Evolutionary conservation across 306 rosid species (phyloP), one percentile per base, ranked within the genome.

Genomic region (Pyrus pyrifolia): DNA sequence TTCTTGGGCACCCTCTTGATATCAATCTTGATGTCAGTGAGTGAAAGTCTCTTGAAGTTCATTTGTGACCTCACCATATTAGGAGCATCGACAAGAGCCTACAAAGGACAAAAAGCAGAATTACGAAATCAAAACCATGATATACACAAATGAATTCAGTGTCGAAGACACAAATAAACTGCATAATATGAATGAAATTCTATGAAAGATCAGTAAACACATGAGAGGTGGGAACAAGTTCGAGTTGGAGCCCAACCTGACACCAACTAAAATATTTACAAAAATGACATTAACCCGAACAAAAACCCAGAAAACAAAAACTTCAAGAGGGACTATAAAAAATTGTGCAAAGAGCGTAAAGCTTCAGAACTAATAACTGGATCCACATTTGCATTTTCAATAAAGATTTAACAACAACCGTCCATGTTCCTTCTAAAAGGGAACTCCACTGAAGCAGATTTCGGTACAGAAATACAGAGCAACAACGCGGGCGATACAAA

Each of bases 1-100:
- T 95, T 95, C 88, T 89, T 91, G 0, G 97, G 97, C 5, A 89
- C 87, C 83, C 99, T 92, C 87, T 92, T 92, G 13, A 95, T 95
- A 38, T 96, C 98, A 79, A 92, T 83, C 81, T 92, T 96, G 65
- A 96, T 83, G 81, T 96, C 99, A 0, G 99, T 96, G 18, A 96
- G 88, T 1, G 98, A 90, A 65, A 96, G 94, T 74, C 99, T 96
- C 91, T 96, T 96, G 79, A 96, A 88, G 38, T 96, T 96, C 85
- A 91, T 81, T 35, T 83, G 96, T 15, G 91, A 72, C 53, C 99
- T 86, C 65, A 86, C 99, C 91, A 85, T 89, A 13, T 93, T 97
- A 21, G 99, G 99, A 15, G 99, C 85, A 82, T 96, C 98, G 1
- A 96, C 98, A 35, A 96, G 93, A 22, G 97, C 99, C 99, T 96